Base-by-base conservation (phyloP, 768 basidiomycete genomes). In the Macrolepiota dolichaula region DNA sequence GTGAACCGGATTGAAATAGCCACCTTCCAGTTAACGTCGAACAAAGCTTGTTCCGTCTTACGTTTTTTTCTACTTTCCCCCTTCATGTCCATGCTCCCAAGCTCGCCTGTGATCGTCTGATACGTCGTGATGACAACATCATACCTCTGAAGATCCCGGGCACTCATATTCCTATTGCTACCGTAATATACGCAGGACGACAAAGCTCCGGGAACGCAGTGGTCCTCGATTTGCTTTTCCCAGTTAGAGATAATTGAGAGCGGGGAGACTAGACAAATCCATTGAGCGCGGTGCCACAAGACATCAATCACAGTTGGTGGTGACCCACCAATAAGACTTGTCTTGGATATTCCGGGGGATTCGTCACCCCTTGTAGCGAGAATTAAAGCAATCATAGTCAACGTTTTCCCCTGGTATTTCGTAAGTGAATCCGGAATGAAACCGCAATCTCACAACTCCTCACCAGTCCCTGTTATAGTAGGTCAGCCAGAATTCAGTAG, bases 61-160 rank as follows among this genome's bases (percentile, higher is more conserved):
- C 83, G 88, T 70, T 83, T 89, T 76, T 85, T 89, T 69, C 81
- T 85, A 63, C 69, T 57, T 59, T 66, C 60, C 49, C 69, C 29
- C 1, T 63, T 64, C 40, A 78, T 75, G 32, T 73, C 75, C 5
- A 40, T 1, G 22, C 25, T 40, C n/a, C 57, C 57, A 60, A 80
- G 75, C 57, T 92, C 91, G 12, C 82, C 78, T 15, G 81, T 71
- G 27, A 91, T 84, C 11, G 85, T 83, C 67, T 91, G 87, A 69
- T 93, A 94, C 2, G 93, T 95, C 0, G 93, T 93, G 59, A 96
- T 86, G 9, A 96, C 86, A 7, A 93, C 73, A 64, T 95, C 94
- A 67, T 83, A 84, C 63, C 81, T 79, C 65, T 79, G 76, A n/a
- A 95, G 73, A 50, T 90, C 79, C 51, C 79, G 74, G 1, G 88